phyloP scores from a whole-genome alignment of 768 basidiomycete species.

The Tricholoma saponaceum region DNA sequence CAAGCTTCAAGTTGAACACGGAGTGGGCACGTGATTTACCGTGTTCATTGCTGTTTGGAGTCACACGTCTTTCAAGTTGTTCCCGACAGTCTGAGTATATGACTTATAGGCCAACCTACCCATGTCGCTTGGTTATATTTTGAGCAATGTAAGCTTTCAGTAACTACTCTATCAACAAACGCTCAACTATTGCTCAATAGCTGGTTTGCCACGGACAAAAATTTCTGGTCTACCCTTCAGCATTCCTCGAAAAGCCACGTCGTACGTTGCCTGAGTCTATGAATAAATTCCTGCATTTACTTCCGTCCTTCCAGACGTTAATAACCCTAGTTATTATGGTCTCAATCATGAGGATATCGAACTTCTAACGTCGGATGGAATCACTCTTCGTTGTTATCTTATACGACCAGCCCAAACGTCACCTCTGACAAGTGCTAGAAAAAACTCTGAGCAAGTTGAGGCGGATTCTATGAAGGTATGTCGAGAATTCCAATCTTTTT shows the following conservation, averaged over 20 bases:
- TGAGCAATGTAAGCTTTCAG: background rate
- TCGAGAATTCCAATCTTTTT: background rate
- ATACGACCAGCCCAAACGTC: background rate
- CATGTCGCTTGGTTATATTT: background rate
- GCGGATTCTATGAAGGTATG: background rate
- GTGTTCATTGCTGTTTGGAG: background rate
- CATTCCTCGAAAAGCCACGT: constrained; percentile 10
- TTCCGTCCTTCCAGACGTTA: background rate
- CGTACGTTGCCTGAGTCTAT: background rate
- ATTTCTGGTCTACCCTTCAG: constrained; percentile 17
- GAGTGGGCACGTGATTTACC: background rate
- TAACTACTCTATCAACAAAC: background rate
- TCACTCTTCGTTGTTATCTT: constrained; percentile 6
- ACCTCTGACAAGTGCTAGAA: background rate
- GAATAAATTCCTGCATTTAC: too few relatives aligned
- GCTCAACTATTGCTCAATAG: background rate
- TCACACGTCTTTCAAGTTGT: too few relatives aligned
- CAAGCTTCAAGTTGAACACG: too few relatives aligned
- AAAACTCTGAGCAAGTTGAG: background rate
- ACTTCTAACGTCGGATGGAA: constrained; percentile 5
- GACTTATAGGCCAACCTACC: background rate
- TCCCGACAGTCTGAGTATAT: too few relatives aligned
- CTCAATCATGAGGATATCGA: background rate
- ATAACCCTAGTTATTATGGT: background rate
- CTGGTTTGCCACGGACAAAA: constrained; percentile 14